phyloP scores from a whole-genome alignment of 805 yeast species.

The Candida odintsovae region DNA sequence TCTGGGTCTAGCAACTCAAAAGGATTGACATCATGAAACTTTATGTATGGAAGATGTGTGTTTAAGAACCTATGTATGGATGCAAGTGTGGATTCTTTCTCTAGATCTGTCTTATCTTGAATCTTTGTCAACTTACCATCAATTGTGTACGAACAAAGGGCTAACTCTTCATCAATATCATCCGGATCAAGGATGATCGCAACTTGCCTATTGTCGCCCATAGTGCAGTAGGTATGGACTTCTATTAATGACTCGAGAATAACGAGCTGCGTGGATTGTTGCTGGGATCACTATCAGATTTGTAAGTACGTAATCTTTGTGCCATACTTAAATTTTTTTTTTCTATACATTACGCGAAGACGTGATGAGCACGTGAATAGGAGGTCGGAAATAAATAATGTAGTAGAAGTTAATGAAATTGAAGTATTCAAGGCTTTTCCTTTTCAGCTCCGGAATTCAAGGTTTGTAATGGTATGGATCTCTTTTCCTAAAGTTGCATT shows the following conservation, averaged over 20 bases:
- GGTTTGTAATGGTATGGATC: background rate
- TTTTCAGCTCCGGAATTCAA: background rate
- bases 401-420: too few relatives aligned
- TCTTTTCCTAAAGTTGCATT: too few relatives aligned
- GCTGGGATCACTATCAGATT: background rate
- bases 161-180: constrained; percentile 7
- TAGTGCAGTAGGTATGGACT: background rate
- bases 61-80: constrained; percentile 7
- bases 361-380: background rate
- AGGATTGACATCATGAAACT: constrained; percentile 16
- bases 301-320: background rate
- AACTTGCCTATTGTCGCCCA: constrained; percentile 4
- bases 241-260: background rate
- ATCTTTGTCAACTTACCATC: constrained; percentile 9
- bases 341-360: too few relatives aligned
- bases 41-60: constrained; percentile 19
- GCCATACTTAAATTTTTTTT: background rate
- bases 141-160: constrained; percentile 5
- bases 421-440: too few relatives aligned
- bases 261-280: background rate
- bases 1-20: constrained; percentile 16
- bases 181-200: constrained; percentile 6
- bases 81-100: background rate
- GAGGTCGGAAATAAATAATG: background rate
- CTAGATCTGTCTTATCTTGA: background rate